These are phyloP conservation scores for Kodamaea lidongshanica DNA, from an alignment of 805 yeast genomes.

Conservation along the genomic window DNA sequence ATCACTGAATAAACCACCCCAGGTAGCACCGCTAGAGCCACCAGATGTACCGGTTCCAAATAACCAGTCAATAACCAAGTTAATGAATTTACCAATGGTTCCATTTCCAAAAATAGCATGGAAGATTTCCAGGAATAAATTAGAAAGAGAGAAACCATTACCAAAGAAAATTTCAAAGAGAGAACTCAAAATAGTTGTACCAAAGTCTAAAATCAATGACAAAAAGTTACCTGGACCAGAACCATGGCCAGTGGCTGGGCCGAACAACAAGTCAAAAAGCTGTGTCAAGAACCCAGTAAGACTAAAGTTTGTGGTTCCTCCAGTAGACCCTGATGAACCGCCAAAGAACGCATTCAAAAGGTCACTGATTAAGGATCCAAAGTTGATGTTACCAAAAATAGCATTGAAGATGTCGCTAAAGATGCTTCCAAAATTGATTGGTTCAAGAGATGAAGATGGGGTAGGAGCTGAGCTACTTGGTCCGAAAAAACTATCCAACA, in stretches of 20 bases:
- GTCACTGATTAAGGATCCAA: constrained; percentile 11
- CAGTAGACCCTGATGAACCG: constrained; percentile 5
- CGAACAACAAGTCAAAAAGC: constrained; percentile 11
- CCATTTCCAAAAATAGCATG: constrained; percentile 4
- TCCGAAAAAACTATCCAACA: constrained; percentile 12
- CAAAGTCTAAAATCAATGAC: constrained; percentile 5
- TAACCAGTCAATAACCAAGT: constrained; percentile 5
- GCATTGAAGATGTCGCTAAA: constrained; percentile 12
- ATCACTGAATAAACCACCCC: constrained; percentile 8
- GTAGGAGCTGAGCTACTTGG: constrained; percentile 10
- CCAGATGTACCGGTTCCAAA: neutral
- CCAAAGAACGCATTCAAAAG: constrained; percentile 14
- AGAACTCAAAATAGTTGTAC: constrained; percentile 13
- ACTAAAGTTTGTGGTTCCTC: constrained; percentile 1
- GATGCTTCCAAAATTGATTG: no score
- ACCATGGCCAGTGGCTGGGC: constrained; percentile 6
- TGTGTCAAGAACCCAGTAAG: constrained; percentile 10
- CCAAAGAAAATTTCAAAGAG: constrained; percentile 17
- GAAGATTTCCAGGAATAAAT: constrained; percentile 5
- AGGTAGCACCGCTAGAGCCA: constrained; percentile 3
- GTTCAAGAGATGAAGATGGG: constrained; percentile 8
- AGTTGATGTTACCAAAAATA: constrained; percentile 9
- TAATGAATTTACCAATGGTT: constrained; percentile 5
- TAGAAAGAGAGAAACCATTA: constrained; percentile 8
- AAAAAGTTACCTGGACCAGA: constrained; percentile 10